Evolutionary conservation across 202 grass and related monocot genomes (phyloP).

Genomic region (Carex sylvatica): DNA sequence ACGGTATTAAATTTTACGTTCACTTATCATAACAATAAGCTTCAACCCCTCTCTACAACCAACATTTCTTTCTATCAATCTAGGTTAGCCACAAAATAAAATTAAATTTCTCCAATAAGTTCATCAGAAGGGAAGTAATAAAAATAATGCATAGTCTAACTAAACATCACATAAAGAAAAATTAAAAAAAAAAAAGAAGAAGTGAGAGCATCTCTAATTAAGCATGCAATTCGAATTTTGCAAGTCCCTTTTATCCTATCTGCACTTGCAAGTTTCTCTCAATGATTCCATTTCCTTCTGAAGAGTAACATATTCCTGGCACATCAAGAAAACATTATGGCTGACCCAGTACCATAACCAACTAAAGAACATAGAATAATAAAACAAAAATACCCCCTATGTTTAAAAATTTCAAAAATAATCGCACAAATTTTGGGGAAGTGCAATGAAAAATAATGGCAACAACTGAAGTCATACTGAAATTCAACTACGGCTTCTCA

Average conservation of each 20-base stretch:
- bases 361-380: not conserved
- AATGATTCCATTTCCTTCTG: constrained; percentile 53
- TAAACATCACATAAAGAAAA: not conserved
- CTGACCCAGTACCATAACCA: not conserved
- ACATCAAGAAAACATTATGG: not conserved
- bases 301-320: constrained; percentile 53
- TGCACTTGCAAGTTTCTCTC: constrained; percentile 74
- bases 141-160: not conserved
- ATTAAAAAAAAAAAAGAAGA: not conserved
- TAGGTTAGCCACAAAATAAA: not conserved
- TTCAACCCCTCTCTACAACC: not conserved
- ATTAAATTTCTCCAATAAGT: not conserved
- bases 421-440: not conserved
- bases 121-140: not conserved
- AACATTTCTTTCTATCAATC: not conserved
- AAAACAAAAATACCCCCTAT: not conserved
- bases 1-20: not conserved
- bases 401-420: not conserved
- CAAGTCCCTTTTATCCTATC: not conserved
- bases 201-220: not conserved
- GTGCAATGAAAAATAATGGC: not conserved
- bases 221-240: not conserved
- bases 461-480: not conserved
- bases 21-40: not conserved
- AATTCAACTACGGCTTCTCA: not conserved